Base-by-base conservation (phyloP, 805 yeast genomes). In the Trichomonascus vanleenenianus region DNA sequence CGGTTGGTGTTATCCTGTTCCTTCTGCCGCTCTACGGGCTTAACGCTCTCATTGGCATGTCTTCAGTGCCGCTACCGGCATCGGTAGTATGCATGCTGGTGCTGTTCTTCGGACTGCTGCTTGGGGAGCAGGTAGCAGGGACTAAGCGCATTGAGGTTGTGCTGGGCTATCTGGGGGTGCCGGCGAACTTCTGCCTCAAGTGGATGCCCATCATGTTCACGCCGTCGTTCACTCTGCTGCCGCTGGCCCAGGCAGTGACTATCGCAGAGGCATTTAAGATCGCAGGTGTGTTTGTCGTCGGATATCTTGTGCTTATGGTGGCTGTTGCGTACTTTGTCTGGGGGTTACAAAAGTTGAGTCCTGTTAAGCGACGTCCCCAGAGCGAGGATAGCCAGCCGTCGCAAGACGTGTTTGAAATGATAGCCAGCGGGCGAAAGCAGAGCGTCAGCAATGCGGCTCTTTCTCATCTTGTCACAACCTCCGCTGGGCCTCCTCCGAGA, bases 141-240 rank as follows among this genome's bases (percentile, higher is more conserved):
- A 63, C 68, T 30, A 50, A 52, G 25, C 50, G 45, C n/a, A 63
- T 67, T 1, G 41, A 56, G 3, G 43, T 46, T 5, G 33, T 64
- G 2, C 46, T 61, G 2, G 60, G 52, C 34, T 50, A 61, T 30
- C 62, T 80, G 41, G 78, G 80, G 41, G 74, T 82, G n/a, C 76
- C 86, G 12, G 74, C 75, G 65, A 82, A 83, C 50, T 81, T 83
- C 59, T 70, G 82, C 1, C 67, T 84, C 42, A 71, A 82, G 45
- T 84, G 93, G 91, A 85, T 85, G 63, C 83, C 81, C 58, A 73
- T 82, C 4, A 83, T 80, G 57, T 85, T 84, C 68, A 78, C 85
- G 0, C 91, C 93, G 1, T 79, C 88, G 0, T 84, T 85, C 57
- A 76, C 84, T 32, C 74, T 81, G 0, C 69, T 84, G 30, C 91